phyloP scores from a whole-genome alignment of 768 basidiomycete genomes.

The Mycena vulgaris region DNA sequence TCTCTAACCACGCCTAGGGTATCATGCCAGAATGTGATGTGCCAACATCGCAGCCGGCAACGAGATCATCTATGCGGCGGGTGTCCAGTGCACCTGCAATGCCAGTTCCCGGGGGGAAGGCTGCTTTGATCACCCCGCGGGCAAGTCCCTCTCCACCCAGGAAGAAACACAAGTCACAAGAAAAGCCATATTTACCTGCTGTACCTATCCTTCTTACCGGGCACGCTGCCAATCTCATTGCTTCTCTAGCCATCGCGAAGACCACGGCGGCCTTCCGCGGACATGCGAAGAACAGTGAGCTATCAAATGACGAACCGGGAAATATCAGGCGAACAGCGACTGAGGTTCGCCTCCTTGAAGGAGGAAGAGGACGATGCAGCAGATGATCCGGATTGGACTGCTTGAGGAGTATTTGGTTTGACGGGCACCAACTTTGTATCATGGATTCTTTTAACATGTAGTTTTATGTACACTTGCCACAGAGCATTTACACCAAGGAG shows the following conservation, averaged over 20 bases:
- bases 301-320: slow-evolving; percentile 35
- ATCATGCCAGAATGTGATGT: slow-evolving; percentile 57
- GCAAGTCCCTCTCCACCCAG: slow-evolving; percentile 41
- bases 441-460: slow-evolving; percentile 21
- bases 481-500: neutral
- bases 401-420: slow-evolving; percentile 9
- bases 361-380: slow-evolving; percentile 19
- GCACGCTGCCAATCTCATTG: neutral
- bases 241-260: slow-evolving; percentile 35
- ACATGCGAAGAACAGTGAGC: slow-evolving; percentile 48
- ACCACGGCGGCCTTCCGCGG: slow-evolving; percentile 38
- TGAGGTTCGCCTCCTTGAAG: slow-evolving; percentile 18
- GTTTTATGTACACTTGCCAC: neutral
- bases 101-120: slow-evolving; percentile 31
- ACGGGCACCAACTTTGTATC: slow-evolving; percentile 7
- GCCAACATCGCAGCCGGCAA: slow-evolving; percentile 37
- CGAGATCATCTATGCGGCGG: slow-evolving; percentile 50
- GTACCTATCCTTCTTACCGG: slow-evolving; percentile 1
- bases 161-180: slow-evolving; percentile 42
- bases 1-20: no score
- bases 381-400: slow-evolving; percentile 40
- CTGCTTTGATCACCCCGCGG: slow-evolving; percentile 36
- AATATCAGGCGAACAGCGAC: slow-evolving; percentile 5
- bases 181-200: slow-evolving; percentile 28
- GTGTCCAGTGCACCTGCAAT: slow-evolving; percentile 58